Percentiles rank a stretch among this genome's conserved stretches.
These are phyloP conservation scores for Amanita inopinata DNA, from an alignment of 768 basidiomycete species.

Conservation along the genomic window DNA sequence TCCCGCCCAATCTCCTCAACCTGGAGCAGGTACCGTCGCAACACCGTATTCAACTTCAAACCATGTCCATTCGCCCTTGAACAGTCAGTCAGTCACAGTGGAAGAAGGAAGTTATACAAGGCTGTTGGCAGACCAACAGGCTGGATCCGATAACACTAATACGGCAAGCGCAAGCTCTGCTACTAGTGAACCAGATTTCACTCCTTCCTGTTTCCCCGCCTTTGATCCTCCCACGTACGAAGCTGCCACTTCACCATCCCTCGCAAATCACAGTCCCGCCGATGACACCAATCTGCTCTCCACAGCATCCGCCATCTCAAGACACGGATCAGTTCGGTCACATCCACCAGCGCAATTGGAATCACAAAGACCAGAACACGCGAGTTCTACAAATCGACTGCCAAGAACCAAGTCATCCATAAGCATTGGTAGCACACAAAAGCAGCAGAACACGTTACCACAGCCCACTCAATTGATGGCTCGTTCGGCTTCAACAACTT, in stretches of 20 bases:
- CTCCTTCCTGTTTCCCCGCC: background rate
- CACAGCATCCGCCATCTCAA: background rate
- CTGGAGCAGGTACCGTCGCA: too few relatives aligned
- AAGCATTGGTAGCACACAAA: background rate
- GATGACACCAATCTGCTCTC: background rate
- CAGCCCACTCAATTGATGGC: background rate
- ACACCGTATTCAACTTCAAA: background rate
- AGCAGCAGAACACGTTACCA: background rate
- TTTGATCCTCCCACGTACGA: slow-evolving; percentile 5
- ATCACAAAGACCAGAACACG: background rate
- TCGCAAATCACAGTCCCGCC: background rate
- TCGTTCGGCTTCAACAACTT: background rate
- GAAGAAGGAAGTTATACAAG: background rate
- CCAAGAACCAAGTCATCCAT: background rate
- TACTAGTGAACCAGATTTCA: background rate
- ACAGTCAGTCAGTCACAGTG: background rate
- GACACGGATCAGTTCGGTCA: background rate
- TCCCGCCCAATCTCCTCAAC: slow-evolving; percentile 11
- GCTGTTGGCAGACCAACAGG: background rate
- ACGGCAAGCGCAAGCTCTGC: slow-evolving; percentile 1
- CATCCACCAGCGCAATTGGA: background rate
- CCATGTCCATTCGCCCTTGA: background rate
- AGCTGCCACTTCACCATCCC: background rate
- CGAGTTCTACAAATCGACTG: background rate
- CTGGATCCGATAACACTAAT: background rate